These are phyloP conservation scores for Cytospora chrysosperma DNA, from an alignment of 2,329 filamentous ascomycete genomes.

Conservation along the genomic window DNA sequence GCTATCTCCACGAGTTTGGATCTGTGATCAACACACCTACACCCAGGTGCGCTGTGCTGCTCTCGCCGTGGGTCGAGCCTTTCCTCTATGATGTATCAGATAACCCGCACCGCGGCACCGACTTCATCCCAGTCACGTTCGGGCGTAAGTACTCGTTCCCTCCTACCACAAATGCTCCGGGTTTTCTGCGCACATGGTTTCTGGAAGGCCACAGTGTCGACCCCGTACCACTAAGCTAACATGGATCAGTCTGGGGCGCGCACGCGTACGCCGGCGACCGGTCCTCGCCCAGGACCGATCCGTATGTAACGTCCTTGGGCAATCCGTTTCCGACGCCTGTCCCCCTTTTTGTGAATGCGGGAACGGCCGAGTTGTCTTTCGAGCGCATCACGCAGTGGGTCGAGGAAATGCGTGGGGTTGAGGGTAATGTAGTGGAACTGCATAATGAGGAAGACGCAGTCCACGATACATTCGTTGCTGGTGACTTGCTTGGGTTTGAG, in stretches of 20 bases:
- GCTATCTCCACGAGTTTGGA: constrained; percentile 45
- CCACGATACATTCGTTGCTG: constrained; percentile 45
- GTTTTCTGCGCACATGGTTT: neutral
- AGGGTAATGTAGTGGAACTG: constrained; percentile 40
- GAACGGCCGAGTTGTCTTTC: constrained; percentile 42
- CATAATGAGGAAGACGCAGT: constrained; percentile 38
- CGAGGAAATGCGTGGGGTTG: constrained; percentile 35
- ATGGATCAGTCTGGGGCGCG: constrained; percentile 40
- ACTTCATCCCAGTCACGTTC: constrained; percentile 2
- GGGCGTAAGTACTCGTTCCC: neutral
- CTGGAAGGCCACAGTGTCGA: neutral
- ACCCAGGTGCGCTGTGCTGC: constrained; percentile 29
- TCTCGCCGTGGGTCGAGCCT: constrained; percentile 28
- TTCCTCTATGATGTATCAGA: constrained; percentile 10
- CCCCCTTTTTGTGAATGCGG: constrained; percentile 42
- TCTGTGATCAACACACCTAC: constrained; percentile 32
- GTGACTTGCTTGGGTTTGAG: constrained; percentile 39
- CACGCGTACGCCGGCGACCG: constrained; percentile 33
- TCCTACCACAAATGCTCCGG: neutral
- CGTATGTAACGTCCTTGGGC: constrained; percentile 39
- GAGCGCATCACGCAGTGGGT: constrained; percentile 39
- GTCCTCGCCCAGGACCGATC: constrained; percentile 27
- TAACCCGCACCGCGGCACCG: constrained; percentile 27
- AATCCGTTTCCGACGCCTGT: constrained; percentile 38
- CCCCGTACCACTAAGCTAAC: neutral